Evolutionary conservation across 495 filamentous ascomycete species (phyloP), one percentile per base, ranked within the genome.

Genomic region (Penicillium cinerascens): DNA sequence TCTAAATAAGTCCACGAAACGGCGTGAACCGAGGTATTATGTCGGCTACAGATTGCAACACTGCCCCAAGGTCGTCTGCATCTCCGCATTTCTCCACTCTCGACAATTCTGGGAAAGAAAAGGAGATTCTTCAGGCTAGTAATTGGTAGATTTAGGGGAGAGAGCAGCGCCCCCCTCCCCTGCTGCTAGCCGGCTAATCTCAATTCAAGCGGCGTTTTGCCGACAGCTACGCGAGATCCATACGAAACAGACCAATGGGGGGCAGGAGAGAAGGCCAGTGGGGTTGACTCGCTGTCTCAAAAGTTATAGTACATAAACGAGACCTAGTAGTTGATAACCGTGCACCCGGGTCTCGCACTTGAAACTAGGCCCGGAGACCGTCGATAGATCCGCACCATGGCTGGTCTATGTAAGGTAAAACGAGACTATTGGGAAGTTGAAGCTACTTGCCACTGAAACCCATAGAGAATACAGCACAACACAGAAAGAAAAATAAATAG

Each of bases 401-500:
- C n/a, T 23, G 36, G 46, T 40, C 46, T 41, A 49, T 49, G 46
- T 22, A 29, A 40, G n/a, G 3, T 3, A 13, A 38, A 23, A 38
- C 1, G n/a, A 27, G 11, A 47, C 16, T 43, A 18, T 9, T n/a
- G 35, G 26, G 11, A n/a, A 13, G 22, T 6, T 2, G 8, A 39
- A 47, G 42, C 42, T 21, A 51, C 41, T 58, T 37, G 23, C 39
- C 55, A 41, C 49, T 52, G 18, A 48, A 48, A n/a, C 37, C 15
- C 37, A 16, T 20, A 38, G 27, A 40, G 41, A 33, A 33, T 33
- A 33, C 52, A 44, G 29, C 48, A 39, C 37, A 47, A 38, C 36
- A 55, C 36, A 53, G 29, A 49, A 52, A 33, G 11, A 47, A 61
- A 57, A 40, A n/a, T 38, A 55, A 51, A 40, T 48, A 46, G 47